Percentiles rank a stretch among this genome's conserved stretches.
phyloP scores from a whole-genome alignment of 176 grass and related monocot genomes.

The Pharus latifolius region DNA sequence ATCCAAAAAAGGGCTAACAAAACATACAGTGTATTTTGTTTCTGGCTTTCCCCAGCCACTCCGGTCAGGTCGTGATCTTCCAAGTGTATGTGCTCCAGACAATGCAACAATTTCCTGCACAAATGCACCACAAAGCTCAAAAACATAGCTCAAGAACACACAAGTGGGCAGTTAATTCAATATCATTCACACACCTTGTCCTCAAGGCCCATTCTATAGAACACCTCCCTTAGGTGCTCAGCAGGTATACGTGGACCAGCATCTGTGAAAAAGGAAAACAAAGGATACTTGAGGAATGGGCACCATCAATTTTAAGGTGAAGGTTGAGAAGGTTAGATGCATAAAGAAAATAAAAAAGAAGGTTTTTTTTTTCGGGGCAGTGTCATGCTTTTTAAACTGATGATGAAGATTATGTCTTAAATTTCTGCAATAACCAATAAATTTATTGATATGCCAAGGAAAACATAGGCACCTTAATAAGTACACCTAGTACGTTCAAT shows the following conservation, averaged over 20 bases:
- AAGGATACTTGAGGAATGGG: no score
- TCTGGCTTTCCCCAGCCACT: conserved; percentile 97
- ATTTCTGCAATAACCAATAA: no score
- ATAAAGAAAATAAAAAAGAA: no score
- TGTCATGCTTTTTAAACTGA: no score
- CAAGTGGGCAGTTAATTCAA: background rate
- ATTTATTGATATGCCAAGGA: no score
- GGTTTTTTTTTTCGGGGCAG: no score
- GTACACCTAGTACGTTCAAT: background rate
- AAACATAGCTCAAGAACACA: background rate
- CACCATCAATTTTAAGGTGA: background rate
- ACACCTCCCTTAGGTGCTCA: conserved; percentile 71
- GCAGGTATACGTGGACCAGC: conserved; percentile 72
- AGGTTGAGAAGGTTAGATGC: no score
- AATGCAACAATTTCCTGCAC: conserved; percentile 84
- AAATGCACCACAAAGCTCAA: background rate
- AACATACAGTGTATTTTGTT: conserved; percentile 92
- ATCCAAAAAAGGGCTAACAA: conserved; percentile 1
- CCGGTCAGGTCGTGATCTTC: conserved; percentile 65
- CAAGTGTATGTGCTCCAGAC: conserved; percentile 90
- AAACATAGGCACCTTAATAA: background rate
- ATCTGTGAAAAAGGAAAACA: conserved; percentile 28
- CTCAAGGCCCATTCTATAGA: conserved; percentile 92
- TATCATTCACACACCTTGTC: conserved; percentile 61
- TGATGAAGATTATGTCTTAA: no score